Evolutionary conservation across 345 rosid genomes (phyloP).

Genomic region (Zanthoxylum bungeanum): DNA sequence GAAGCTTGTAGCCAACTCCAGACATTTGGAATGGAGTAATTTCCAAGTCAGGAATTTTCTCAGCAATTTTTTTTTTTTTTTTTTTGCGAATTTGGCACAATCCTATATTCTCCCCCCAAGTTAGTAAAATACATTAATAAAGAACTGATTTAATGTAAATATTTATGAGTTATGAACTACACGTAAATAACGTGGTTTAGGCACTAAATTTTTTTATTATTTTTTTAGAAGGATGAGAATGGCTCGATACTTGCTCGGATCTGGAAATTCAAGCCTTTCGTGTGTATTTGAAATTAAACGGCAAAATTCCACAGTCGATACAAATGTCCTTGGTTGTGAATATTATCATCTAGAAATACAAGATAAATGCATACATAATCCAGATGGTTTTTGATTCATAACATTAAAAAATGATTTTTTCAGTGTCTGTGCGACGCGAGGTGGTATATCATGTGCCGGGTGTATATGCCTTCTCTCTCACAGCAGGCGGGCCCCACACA

Average conservation of each 20-base stretch:
- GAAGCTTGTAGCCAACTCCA: background rate
- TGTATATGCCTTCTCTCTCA: too few relatives aligned
- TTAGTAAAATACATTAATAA: background rate
- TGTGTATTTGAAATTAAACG: background rate
- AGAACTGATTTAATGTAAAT: background rate
- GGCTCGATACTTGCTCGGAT: background rate
- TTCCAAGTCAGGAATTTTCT: conserved; percentile 22
- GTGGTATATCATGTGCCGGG: background rate
- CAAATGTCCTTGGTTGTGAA: background rate
- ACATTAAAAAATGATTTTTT: background rate
- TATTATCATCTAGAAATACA: background rate
- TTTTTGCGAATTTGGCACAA: background rate
- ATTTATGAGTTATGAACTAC: background rate
- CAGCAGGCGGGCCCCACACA: too few relatives aligned
- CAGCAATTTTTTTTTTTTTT: conserved; percentile 9
- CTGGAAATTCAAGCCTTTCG: background rate
- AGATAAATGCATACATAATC: background rate
- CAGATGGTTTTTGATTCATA: background rate
- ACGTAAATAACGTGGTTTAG: background rate
- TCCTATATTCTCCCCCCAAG: background rate
- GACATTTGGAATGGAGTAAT: conserved; percentile 29
- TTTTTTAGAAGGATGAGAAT: background rate
- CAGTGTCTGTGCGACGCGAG: too few relatives aligned
- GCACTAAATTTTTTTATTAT: too few relatives aligned
- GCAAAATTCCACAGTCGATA: too few relatives aligned